A percentile compares a stretch with the other conserved stretches of the same genome.
Conservation (phyloP, 2,329 filamentous ascomycete genomes). For the Fusarium haematococcum region DNA sequence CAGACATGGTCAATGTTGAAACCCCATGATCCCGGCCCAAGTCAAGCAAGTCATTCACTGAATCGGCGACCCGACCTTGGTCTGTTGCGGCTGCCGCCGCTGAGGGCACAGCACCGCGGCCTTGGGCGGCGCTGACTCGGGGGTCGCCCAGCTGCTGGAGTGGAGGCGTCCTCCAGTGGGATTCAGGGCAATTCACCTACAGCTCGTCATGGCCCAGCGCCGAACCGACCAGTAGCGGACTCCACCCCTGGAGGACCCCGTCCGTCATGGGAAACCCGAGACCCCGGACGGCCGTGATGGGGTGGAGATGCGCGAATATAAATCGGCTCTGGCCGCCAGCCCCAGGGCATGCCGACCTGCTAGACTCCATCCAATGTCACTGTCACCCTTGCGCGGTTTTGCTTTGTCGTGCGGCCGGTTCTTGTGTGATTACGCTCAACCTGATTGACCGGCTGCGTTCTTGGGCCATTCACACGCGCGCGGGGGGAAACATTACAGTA, state of each 20-base stretch:
- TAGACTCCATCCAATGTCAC: constrained; percentile 32
- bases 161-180: constrained; percentile 18
- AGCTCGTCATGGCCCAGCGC: background rate
- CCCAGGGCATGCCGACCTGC: constrained; percentile 21
- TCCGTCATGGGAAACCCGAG: constrained; percentile 24
- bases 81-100: background rate
- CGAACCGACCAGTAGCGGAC: background rate
- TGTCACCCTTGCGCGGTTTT: constrained; percentile 20
- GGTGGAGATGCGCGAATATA: constrained; percentile 54
- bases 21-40: background rate
- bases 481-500: background rate
- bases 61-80: background rate
- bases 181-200: constrained; percentile 26
- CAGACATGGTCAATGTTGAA: background rate
- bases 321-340: constrained; percentile 42
- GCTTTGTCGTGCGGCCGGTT: background rate
- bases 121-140: constrained; percentile 22
- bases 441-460: constrained; percentile 4
- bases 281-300: constrained; percentile 37
- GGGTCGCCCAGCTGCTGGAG: background rate
- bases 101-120: background rate
- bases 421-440: constrained; percentile 5
- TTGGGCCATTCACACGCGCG: background rate
- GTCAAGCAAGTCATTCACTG: constrained; percentile 11
- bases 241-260: constrained; percentile 15